Conservation (phyloP, 169 alveolate species). For the Plasmodium vinckei region DNA sequence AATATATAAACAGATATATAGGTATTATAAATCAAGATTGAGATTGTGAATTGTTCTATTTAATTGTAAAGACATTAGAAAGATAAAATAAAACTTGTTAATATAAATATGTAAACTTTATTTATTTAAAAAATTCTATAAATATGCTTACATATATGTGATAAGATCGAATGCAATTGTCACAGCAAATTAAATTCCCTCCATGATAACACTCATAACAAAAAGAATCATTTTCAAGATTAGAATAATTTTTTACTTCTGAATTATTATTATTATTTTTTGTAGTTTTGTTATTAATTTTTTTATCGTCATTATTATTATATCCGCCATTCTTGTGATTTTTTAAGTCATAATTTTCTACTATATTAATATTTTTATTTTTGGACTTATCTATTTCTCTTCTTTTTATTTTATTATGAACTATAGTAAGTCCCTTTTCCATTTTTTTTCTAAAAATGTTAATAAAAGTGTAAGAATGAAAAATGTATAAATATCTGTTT, state of each 20-base stretch:
- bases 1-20: background rate
- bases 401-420: constrained; percentile 44
- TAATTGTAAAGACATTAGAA: background rate
- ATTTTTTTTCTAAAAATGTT: constrained; percentile 9
- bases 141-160: constrained; percentile 72
- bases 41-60: no score
- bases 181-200: constrained; percentile 84
- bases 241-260: constrained; percentile 8
- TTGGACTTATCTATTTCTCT: constrained; percentile 55
- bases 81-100: background rate
- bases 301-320: constrained; percentile 23
- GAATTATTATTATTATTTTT: constrained; percentile 20
- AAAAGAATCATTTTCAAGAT: constrained; percentile 31
- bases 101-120: background rate
- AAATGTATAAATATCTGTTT: background rate
- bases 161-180: constrained; percentile 80
- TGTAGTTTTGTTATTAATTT: constrained; percentile 33
- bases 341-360: constrained; percentile 9
- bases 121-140: background rate
- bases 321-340: constrained; percentile 32
- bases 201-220: constrained; percentile 81
- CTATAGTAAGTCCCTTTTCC: constrained; percentile 38
- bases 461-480: background rate
- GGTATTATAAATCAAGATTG: background rate
- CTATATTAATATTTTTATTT: constrained; percentile 12